These are phyloP conservation scores for Fusarium sp. DNA, from an alignment of 2,329 filamentous ascomycete genomes.

Conservation along the genomic window DNA sequence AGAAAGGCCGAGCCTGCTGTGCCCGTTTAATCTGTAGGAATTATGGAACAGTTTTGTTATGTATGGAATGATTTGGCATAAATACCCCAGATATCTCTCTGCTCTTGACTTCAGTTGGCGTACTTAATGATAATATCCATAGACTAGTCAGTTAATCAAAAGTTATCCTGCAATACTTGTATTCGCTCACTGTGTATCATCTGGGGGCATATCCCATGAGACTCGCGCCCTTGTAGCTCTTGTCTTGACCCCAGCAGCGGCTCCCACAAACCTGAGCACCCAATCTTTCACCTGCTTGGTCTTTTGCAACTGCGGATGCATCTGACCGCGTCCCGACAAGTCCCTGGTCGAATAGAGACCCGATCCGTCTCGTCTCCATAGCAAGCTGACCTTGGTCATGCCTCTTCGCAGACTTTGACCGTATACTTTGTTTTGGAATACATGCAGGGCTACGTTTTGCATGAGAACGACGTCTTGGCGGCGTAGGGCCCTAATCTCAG, in stretches of 20 bases:
- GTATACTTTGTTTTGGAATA: constrained; percentile 81
- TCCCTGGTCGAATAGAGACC: constrained; percentile 68
- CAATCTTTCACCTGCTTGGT: constrained; percentile 77
- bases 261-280: constrained; percentile 76
- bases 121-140: constrained; percentile 22
- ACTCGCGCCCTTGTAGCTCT: constrained; percentile 25
- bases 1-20: constrained; percentile 44
- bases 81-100: constrained; percentile 44
- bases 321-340: constrained; percentile 51
- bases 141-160: constrained; percentile 16
- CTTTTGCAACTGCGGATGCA: constrained; percentile 68
- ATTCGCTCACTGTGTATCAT: constrained; percentile 53
- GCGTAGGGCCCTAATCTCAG: constrained; percentile 61
- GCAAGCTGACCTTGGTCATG: constrained; percentile 74
- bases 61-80: constrained; percentile 36
- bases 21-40: constrained; percentile 31
- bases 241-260: constrained; percentile 41
- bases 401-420: constrained; percentile 82
- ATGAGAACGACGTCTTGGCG: constrained; percentile 82
- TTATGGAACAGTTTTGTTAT: background rate
- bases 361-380: constrained; percentile 64
- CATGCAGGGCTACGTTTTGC: constrained; percentile 80
- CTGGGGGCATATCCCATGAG: constrained; percentile 56
- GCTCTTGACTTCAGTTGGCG: constrained; percentile 30
- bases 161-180: background rate